Percentiles rank a stretch among this genome's conserved stretches.
Conservation (phyloP, 805 yeast species). For the Nakazawaea sp. region DNA sequence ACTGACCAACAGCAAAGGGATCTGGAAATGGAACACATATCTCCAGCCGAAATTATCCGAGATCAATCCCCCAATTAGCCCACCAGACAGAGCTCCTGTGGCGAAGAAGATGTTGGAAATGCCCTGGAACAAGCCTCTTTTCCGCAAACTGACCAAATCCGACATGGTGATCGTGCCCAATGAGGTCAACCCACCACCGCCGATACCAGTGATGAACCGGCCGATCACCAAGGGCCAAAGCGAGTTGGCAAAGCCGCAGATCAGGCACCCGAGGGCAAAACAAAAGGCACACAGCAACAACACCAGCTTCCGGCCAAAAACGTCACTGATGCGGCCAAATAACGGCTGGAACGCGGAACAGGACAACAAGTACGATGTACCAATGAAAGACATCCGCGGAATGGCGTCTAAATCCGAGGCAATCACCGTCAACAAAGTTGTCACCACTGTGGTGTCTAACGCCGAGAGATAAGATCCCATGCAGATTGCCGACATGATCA, state of each 20-base stretch:
- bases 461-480: slow-evolving; percentile 32
- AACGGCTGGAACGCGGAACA: slow-evolving; percentile 47
- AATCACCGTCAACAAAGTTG: slow-evolving; percentile 42
- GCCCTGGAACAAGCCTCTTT: slow-evolving; percentile 81
- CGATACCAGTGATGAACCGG: slow-evolving; percentile 74
- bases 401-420: slow-evolving; percentile 44
- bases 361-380: slow-evolving; percentile 33
- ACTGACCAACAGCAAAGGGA: slow-evolving; percentile 41
- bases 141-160: slow-evolving; percentile 69
- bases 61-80: slow-evolving; percentile 53
- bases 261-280: slow-evolving; percentile 31
- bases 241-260: slow-evolving; percentile 35
- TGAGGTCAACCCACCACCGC: slow-evolving; percentile 82
- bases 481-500: slow-evolving; percentile 11
- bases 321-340: slow-evolving; percentile 47
- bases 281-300: slow-evolving; percentile 23
- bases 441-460: slow-evolving; percentile 48
- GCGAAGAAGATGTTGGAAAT: slow-evolving; percentile 71
- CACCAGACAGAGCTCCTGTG: slow-evolving; percentile 70
- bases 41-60: slow-evolving; percentile 60
- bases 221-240: slow-evolving; percentile 43
- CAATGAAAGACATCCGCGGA: slow-evolving; percentile 34
- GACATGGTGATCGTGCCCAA: slow-evolving; percentile 69
- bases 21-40: slow-evolving; percentile 45
- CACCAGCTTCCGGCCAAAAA: slow-evolving; percentile 41